Conservation (phyloP, 345 rosid species). For the Kandelia obovata region DNA sequence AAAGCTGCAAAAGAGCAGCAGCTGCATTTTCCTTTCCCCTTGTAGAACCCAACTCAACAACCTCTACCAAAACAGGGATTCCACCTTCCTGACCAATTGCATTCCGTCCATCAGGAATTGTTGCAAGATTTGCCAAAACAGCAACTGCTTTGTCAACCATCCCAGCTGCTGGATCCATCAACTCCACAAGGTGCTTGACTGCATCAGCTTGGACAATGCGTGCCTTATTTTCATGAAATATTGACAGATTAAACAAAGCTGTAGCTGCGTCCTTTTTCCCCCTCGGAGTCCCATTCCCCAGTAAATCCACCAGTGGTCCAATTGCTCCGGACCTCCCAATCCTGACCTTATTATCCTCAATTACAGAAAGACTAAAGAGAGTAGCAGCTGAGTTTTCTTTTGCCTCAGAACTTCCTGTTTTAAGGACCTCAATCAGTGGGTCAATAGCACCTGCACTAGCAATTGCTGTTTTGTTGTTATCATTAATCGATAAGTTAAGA, state of each 20-base stretch:
- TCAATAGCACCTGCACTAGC: slow-evolving; percentile 69
- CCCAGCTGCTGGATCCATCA: slow-evolving; percentile 91
- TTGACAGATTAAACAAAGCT: slow-evolving; percentile 78
- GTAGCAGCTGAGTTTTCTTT: slow-evolving; percentile 89
- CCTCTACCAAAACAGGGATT: slow-evolving; percentile 81
- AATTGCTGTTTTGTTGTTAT: slow-evolving; percentile 69
- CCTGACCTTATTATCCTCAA: slow-evolving; percentile 72
- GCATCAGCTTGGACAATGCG: slow-evolving; percentile 86
- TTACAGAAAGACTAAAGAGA: slow-evolving; percentile 75
- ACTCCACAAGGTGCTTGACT: slow-evolving; percentile 73
- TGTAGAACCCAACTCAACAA: slow-evolving; percentile 86
- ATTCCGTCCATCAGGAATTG: slow-evolving; percentile 63
- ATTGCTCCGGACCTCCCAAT: slow-evolving; percentile 89
- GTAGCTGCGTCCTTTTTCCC: slow-evolving; percentile 96
- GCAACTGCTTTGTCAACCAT: slow-evolving; percentile 95
- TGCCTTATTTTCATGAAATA: slow-evolving; percentile 74
- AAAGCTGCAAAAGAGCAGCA: slow-evolving; percentile 84
- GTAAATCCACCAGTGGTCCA: slow-evolving; percentile 74
- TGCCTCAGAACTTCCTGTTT: slow-evolving; percentile 79
- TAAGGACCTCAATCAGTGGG: slow-evolving; percentile 73
- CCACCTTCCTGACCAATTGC: slow-evolving; percentile 84
- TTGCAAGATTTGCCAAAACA: slow-evolving; percentile 88
- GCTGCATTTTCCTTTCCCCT: slow-evolving; percentile 96
- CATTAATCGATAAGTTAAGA: slow-evolving; percentile 79
- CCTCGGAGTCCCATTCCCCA: slow-evolving; percentile 73